Percentiles rank a stretch among this genome's conserved stretches.
Evolutionary conservation across 768 basidiomycete species (phyloP).

Genomic region (Rickenella mellea): DNA sequence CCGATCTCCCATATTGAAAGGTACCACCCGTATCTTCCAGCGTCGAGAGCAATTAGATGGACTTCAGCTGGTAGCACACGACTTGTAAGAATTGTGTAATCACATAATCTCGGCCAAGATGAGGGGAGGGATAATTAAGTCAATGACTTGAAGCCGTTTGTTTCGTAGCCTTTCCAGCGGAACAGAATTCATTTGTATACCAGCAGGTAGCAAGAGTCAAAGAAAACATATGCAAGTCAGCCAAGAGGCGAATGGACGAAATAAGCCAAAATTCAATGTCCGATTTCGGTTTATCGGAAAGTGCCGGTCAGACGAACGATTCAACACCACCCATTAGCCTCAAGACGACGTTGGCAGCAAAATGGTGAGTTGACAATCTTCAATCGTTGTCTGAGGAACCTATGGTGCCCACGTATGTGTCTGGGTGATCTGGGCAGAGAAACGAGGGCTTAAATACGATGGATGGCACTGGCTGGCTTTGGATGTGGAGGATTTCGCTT

Average conservation of each 20-base stretch:
- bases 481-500: slow-evolving; percentile 24
- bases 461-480: slow-evolving; percentile 25
- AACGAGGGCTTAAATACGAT: slow-evolving; percentile 10
- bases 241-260: too few species aligned
- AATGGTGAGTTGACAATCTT: slow-evolving; percentile 34
- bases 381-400: slow-evolving; percentile 8
- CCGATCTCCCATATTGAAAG: slow-evolving; percentile 6
- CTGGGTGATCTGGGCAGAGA: slow-evolving; percentile 1
- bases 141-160: too few species aligned
- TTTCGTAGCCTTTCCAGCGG: too few species aligned
- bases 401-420: too few species aligned
- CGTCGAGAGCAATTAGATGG: neutral
- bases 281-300: too few species aligned
- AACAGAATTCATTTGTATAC: too few species aligned
- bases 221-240: too few species aligned
- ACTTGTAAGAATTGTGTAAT: neutral
- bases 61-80: neutral
- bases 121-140: slow-evolving; percentile 2
- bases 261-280: too few species aligned
- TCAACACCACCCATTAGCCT: slow-evolving; percentile 17
- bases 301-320: too few species aligned
- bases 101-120: slow-evolving; percentile 1
- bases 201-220: too few species aligned
- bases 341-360: slow-evolving; percentile 29
- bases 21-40: slow-evolving; percentile 2